A percentile compares a stretch with the other conserved stretches of the same genome.
phyloP scores from a whole-genome alignment of 2,329 filamentous ascomycete species.

The Endocalyx cinctus region DNA sequence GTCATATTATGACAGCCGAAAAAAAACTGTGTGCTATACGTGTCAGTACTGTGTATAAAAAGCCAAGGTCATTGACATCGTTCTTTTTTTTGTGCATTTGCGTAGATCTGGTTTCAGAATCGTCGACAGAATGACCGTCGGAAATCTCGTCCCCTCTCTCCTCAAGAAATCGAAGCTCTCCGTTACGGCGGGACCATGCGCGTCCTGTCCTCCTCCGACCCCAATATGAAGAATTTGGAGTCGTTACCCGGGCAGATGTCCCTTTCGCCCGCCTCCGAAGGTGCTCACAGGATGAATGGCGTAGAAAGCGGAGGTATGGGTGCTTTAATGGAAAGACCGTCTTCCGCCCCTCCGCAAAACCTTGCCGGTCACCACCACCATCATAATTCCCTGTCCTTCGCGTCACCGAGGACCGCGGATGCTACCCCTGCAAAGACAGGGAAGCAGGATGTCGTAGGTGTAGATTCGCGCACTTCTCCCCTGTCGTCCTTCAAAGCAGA shows the following conservation, averaged over 20 bases:
- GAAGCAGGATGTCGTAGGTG: slow-evolving; percentile 9
- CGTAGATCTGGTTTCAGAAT: slow-evolving; percentile 96
- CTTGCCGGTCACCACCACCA: too few species aligned
- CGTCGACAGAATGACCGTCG: slow-evolving; percentile 87
- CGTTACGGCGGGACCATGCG: slow-evolving; percentile 49
- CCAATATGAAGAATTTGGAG: too few species aligned
- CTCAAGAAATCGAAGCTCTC: slow-evolving; percentile 67
- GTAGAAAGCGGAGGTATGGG: too few species aligned
- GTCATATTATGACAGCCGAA: too few species aligned
- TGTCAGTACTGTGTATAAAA: too few species aligned
- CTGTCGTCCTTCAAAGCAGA: slow-evolving; percentile 19
- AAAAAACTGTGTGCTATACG: too few species aligned
- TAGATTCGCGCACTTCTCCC: slow-evolving; percentile 12
- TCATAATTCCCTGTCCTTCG: too few species aligned
- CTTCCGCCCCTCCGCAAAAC: not conserved
- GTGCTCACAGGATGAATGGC: too few species aligned
- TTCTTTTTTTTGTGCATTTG: too few species aligned
- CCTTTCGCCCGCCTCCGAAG: slow-evolving; percentile 21
- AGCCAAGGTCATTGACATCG: too few species aligned
- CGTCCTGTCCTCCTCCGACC: slow-evolving; percentile 45
- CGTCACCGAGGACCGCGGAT: too few species aligned
- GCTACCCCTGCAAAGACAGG: not conserved
- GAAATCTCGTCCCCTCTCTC: slow-evolving; percentile 77
- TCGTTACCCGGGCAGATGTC: slow-evolving; percentile 27
- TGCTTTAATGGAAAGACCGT: not conserved